Base-by-base conservation (phyloP, 148 eudicot genomes). In the Chenopodium quinoa region DNA sequence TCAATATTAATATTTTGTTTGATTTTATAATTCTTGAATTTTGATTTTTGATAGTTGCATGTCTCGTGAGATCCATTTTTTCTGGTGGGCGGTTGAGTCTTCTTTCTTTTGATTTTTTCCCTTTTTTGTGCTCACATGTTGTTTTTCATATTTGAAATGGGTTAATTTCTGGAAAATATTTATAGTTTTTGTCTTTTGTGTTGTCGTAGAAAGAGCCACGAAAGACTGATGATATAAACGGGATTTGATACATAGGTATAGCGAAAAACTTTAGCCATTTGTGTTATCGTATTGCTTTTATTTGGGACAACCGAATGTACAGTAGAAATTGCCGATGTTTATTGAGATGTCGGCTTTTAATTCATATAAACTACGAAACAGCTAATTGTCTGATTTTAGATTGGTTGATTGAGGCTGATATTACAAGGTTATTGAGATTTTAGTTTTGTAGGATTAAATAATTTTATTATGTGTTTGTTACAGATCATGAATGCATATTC, bases 401-500 rank as follows among this genome's bases (percentile, higher is more conserved):
- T 58, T 17, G 17, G n/a, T 17, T 58, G 22, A 58, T 58, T 58
- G 17, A 58, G 63, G 9, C 27, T 62, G 66, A 40, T 40, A 40
- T 40, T 40, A 6, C 44, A 40, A 40, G 44, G 8, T 40, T 40
- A 40, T 40, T 40, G 44, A 40, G 44, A 56, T 56, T 3, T 56
- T 56, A 19, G 17, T 66, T 44, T 25, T 46, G 37, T 40, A 0
- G 34, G 32, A 37, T 34, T 66, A 16, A 16, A 14, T 47, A 4
- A 48, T 73, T 46, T 4, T 72, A 29, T 75, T 50, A 47, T 77
- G 71, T 17, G 54, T 78, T 67, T 48, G 75, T 29, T 74, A 78
- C 25, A 75, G 84, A 81, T 81, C 19, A 69, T 16, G 58, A 44
- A 34, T 82, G 84, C 82, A 82, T 85, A 85, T 82, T 82, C 87